Conservation (phyloP, 768 basidiomycete species). For the Leucocoprinus birnbaumii region DNA sequence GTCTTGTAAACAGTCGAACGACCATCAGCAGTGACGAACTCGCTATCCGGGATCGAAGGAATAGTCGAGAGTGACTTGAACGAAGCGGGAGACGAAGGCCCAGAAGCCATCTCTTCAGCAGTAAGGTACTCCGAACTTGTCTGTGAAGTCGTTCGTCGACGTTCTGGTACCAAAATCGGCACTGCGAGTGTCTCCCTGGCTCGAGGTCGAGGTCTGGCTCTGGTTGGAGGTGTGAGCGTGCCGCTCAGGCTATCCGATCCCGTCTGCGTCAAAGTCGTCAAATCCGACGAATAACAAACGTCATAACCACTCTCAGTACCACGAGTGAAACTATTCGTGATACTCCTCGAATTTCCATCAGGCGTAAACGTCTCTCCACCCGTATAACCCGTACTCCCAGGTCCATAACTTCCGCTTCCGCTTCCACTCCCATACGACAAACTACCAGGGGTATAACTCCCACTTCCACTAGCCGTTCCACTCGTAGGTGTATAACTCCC, state of each 20-base stretch:
- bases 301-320: slow-evolving; percentile 53
- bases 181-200: slow-evolving; percentile 27
- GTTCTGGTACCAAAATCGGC: no score
- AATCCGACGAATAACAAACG: slow-evolving; percentile 49
- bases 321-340: slow-evolving; percentile 25
- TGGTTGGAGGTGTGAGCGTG: slow-evolving; percentile 28
- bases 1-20: slow-evolving; percentile 29
- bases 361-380: slow-evolving; percentile 2
- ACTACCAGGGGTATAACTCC: slow-evolving; percentile 14
- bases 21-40: slow-evolving; percentile 44
- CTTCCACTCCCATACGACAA: slow-evolving; percentile 13
- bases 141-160: slow-evolving; percentile 42
- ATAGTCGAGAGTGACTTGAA: slow-evolving; percentile 31
- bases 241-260: slow-evolving; percentile 22
- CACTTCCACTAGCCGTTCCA: slow-evolving; percentile 16
- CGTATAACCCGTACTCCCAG: slow-evolving; percentile 12
- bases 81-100: slow-evolving; percentile 24
- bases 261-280: slow-evolving; percentile 34
- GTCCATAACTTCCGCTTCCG: slow-evolving; percentile 16
- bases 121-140: slow-evolving; percentile 52
- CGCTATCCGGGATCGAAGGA: slow-evolving; percentile 22
- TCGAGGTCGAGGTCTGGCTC: slow-evolving; percentile 21
- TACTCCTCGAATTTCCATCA: slow-evolving; percentile 15
- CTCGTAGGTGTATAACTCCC: slow-evolving; percentile 6
- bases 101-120: slow-evolving; percentile 30